Base-by-base conservation (phyloP, 163 green algal genomes). In the Scenedesmus sp. region DNA sequence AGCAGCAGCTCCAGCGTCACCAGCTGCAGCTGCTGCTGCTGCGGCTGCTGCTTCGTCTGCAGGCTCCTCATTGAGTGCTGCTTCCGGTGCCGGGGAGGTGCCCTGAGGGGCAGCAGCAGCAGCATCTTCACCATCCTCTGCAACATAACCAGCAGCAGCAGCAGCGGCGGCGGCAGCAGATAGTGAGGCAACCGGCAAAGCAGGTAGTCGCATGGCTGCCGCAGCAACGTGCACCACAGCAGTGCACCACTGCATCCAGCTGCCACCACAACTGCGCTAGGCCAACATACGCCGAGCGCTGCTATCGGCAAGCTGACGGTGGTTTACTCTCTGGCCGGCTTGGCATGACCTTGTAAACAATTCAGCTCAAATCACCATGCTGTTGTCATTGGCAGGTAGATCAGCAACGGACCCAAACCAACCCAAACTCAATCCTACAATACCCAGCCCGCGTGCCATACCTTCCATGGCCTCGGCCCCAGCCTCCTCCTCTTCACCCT, bases 381-480 rank as follows among this genome's bases (percentile, higher is more conserved):
- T 46, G 34, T 46, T 46, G 34, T 46, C 34, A 46, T 46, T 46
- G 34, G 34, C 34, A 46, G 34, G 34, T 57, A 46, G 6, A 26
- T 23, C 16, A 4, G 34, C 46, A 34, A 12, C n/a, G 77, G 8
- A 84, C 23, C 1, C 4, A 52, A 13, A 15, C 46, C 18, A 86
- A 62, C 12, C 15, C 13, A 15, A 20, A 3, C 18, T 8, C 18
- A 18, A 7, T 23, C 4, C 34, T 3, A 12, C 6, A 2, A 86
- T 55, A 86, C 18, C 82, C 10, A 2, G 9, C 82, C 3, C 73
- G 34, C 54, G 9, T 54, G 18, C 73, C 20, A 26, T 23, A 88
- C 84, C 86, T 84, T 90, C 86, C 67, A 90, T 90, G 15, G 74
- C 67, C 26, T 90, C 84, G 64, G 84, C 34, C 8, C 12, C 84